A percentile compares a stretch with the other conserved stretches of the same genome.
Evolutionary conservation across 257 asterid genomes (phyloP).

Genomic region (Solanum chmielewskii): DNA sequence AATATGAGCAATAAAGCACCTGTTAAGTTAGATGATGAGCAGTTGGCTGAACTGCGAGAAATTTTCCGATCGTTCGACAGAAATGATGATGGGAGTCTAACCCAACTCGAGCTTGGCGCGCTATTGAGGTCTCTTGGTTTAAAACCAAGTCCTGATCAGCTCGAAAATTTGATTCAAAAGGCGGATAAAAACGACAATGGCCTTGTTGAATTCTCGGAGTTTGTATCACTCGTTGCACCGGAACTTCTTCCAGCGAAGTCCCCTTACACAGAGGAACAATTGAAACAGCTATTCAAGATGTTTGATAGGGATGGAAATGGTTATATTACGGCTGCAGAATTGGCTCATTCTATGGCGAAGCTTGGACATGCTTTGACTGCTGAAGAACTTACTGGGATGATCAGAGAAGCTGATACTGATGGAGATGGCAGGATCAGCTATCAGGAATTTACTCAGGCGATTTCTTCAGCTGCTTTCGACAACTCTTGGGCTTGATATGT

Average conservation of each 20-base stretch:
- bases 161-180: slow-evolving; percentile 63
- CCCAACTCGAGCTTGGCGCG: slow-evolving; percentile 86
- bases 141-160: slow-evolving; percentile 79
- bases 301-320: slow-evolving; percentile 91
- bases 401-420: slow-evolving; percentile 74
- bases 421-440: slow-evolving; percentile 90
- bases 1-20: slow-evolving; percentile 40
- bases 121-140: slow-evolving; percentile 70
- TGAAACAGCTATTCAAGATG: slow-evolving; percentile 64
- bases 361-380: slow-evolving; percentile 87
- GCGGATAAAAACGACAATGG: slow-evolving; percentile 83
- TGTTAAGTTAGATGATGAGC: slow-evolving; percentile 66
- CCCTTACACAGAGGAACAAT: slow-evolving; percentile 83
- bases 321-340: slow-evolving; percentile 76
- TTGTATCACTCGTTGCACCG: slow-evolving; percentile 84
- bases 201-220: slow-evolving; percentile 82
- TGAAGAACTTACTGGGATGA: slow-evolving; percentile 87
- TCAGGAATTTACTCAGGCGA: slow-evolving; percentile 75
- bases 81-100: slow-evolving; percentile 86
- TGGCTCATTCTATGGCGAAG: slow-evolving; percentile 94
- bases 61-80: slow-evolving; percentile 83
- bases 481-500: slow-evolving; percentile 57
- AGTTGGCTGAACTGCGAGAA: slow-evolving; percentile 71
- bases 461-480: slow-evolving; percentile 84
- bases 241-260: slow-evolving; percentile 79